Conservation (phyloP, 345 rosid genomes). For the Crucihimalaya himalaica region DNA sequence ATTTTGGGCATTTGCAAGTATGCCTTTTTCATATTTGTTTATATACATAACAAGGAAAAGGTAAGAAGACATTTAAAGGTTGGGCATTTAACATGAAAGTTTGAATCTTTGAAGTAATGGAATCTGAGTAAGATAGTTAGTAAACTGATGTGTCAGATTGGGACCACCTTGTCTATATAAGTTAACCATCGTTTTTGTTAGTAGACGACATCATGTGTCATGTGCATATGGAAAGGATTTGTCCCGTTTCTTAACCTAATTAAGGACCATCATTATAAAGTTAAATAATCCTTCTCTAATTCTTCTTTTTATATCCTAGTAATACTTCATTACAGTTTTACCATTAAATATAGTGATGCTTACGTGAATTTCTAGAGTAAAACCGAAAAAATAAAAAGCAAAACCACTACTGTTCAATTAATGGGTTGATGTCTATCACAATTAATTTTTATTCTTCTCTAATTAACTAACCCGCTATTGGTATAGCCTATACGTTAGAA, state of each 20-base stretch:
- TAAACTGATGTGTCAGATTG: slow-evolving; percentile 8
- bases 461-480: not conserved
- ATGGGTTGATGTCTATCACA: slow-evolving; percentile 16
- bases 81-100: not conserved
- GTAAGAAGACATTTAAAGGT: not conserved
- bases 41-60: not conserved
- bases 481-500: not conserved
- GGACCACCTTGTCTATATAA: slow-evolving; percentile 13
- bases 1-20: not conserved
- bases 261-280: not conserved
- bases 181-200: not conserved
- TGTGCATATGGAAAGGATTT: not conserved
- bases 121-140: slow-evolving; percentile 25
- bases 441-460: not conserved
- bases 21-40: not conserved
- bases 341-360: not conserved
- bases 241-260: not conserved
- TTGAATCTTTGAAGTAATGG: slow-evolving; percentile 11
- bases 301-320: not conserved
- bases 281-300: not conserved
- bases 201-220: slow-evolving; percentile 5
- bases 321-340: slow-evolving; percentile 2
- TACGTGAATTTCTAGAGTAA: not conserved
- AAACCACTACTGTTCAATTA: not conserved
- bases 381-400: not conserved